Evolutionary conservation across 2,329 filamentous ascomycete genomes (phyloP), one percentile per base, ranked within the genome.

Genomic region (Cladosporium sp.): DNA sequence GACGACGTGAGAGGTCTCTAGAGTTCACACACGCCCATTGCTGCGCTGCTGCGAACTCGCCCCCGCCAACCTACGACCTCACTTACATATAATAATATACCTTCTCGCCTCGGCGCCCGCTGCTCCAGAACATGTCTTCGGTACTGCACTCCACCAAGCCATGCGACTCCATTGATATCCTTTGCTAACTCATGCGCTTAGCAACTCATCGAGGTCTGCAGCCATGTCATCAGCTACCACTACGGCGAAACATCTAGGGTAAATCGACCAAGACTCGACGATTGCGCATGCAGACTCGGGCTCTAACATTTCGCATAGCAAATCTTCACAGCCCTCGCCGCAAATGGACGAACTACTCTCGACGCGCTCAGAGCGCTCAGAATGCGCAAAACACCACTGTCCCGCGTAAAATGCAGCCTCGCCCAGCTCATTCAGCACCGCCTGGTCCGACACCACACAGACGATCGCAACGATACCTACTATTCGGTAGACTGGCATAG

Each of bases 191-290:
- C 8, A 16, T 32, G 33, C 18, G 22, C 55, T 78, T 87, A 92
- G 88, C 76, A 83, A 71, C 72, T 86, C 59, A 83, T 86, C 64
- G 88, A 96, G 80, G 87, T 97, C 65, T 95, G 89, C 76, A 81
- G 85, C 74, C 83, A 95, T 67, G 79, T 96, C 56, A 85, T 97
- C 56, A 84, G 90, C 66, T 90, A 96, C 67, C 78, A 88, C 53
- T 92, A 93, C 69, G 93, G 93, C 65, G 88, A 95, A 72, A 82
- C 97, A 52, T 89, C 90, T 55, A 88, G 89, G 67, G 92, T 96
- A 86, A 63, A 85, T 74, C 39, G 39, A 25, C 40, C 18, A 27
- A 32, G 22, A 39, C 20, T 38, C 32, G 38, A 20, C 19, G 29
- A n/a, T 38, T 30, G 48, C 48, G 48, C 40, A 16, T 11, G 13